phyloP scores from a whole-genome alignment of 176 grass and related monocot species.

The Aegilops sharonensis region DNA sequence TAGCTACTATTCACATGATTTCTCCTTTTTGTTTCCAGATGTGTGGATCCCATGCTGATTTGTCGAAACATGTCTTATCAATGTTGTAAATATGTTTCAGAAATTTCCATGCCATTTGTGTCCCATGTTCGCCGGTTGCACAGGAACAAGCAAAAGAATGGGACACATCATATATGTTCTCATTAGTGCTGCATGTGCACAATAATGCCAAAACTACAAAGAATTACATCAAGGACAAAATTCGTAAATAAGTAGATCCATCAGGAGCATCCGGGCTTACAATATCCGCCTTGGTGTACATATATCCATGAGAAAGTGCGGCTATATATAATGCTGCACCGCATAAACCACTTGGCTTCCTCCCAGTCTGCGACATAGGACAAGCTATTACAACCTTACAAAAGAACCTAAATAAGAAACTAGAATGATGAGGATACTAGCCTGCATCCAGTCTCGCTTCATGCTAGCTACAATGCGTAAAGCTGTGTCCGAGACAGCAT shows the following conservation, averaged over 20 bases:
- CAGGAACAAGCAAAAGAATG: not conserved
- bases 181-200: too few species aligned
- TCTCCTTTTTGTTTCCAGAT: not conserved
- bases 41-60: not conserved
- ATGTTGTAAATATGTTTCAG: not conserved
- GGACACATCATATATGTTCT: too few species aligned
- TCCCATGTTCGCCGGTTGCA: not conserved
- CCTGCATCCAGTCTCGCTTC: conserved; percentile 96
- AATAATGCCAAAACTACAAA: not conserved
- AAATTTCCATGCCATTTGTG: not conserved
- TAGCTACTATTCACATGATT: not conserved
- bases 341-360: conserved; percentile 92
- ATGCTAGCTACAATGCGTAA: conserved; percentile 82
- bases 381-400: conserved; percentile 1
- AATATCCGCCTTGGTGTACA: conserved; percentile 80
- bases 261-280: conserved; percentile 39
- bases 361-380: conserved; percentile 66
- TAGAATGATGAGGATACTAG: conserved; percentile 19
- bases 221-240: not conserved
- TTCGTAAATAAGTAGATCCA: conserved; percentile 23
- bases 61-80: not conserved
- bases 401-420: conserved; percentile 31
- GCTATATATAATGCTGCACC: conserved; percentile 93
- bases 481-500: conserved; percentile 62
- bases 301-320: conserved; percentile 64